phyloP scores from a whole-genome alignment of 768 basidiomycete species.

The Podaxis sp. region DNA sequence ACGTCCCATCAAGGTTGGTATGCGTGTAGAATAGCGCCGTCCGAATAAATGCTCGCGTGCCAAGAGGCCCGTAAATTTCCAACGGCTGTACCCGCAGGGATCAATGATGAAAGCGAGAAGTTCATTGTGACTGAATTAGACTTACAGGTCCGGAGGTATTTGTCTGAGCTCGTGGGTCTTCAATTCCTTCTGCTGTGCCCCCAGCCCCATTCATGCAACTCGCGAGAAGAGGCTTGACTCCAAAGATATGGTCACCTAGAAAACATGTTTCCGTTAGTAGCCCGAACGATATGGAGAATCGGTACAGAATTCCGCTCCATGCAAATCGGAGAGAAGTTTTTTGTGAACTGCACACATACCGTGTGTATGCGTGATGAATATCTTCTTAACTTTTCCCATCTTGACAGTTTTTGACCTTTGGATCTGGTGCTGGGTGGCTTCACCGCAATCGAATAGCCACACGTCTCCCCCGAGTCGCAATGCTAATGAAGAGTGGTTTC shows the following conservation, averaged over 20 bases:
- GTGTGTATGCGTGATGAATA: slow-evolving; percentile 90
- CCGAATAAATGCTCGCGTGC: slow-evolving; percentile 81
- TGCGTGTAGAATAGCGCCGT: slow-evolving; percentile 66
- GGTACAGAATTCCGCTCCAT: not conserved
- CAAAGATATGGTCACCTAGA: slow-evolving; percentile 84
- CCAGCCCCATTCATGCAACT: slow-evolving; percentile 75
- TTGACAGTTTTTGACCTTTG: slow-evolving; percentile 65
- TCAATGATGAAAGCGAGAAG: not conserved
- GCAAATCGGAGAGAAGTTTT: not conserved
- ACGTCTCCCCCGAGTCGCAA: slow-evolving; percentile 66
- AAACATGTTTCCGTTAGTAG: slow-evolving; percentile 10
- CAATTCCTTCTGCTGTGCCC: slow-evolving; percentile 53
- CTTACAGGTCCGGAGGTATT: slow-evolving; percentile 33
- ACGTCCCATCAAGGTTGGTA: slow-evolving; percentile 62
- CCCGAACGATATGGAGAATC: not conserved
- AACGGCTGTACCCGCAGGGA: slow-evolving; percentile 44
- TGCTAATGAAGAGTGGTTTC: slow-evolving; percentile 76
- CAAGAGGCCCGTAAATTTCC: slow-evolving; percentile 85
- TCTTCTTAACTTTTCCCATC: slow-evolving; percentile 77
- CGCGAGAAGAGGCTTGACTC: slow-evolving; percentile 67
- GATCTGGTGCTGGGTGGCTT: slow-evolving; percentile 78
- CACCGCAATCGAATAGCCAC: slow-evolving; percentile 87
- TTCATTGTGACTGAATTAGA: not conserved
- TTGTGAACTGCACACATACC: slow-evolving; percentile 41
- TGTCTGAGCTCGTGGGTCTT: slow-evolving; percentile 55